phyloP scores from a whole-genome alignment of 2,329 filamentous ascomycete genomes.

The Alternaria triticina region DNA sequence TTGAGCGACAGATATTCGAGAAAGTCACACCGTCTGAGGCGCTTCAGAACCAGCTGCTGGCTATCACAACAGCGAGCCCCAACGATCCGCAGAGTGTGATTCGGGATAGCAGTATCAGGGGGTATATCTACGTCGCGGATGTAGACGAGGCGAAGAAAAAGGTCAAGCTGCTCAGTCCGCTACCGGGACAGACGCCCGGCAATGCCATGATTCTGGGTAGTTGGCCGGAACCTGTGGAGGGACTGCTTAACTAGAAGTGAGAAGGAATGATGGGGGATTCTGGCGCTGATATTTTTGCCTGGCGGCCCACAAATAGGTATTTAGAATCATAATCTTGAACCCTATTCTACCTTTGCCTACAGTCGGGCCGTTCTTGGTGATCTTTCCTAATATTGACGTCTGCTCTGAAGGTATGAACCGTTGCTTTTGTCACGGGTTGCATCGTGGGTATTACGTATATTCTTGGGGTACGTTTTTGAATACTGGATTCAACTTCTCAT shows the following conservation, averaged over 20 bases:
- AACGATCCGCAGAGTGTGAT: constrained; percentile 75
- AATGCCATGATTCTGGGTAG: constrained; percentile 81
- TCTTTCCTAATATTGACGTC: too few species aligned
- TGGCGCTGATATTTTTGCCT: not conserved
- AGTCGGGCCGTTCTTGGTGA: not conserved
- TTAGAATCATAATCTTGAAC: not conserved
- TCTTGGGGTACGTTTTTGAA: too few species aligned
- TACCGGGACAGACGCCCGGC: constrained; percentile 80
- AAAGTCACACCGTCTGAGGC: constrained; percentile 68
- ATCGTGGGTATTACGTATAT: too few species aligned
- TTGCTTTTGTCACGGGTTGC: too few species aligned
- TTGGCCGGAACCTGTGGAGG: constrained; percentile 86
- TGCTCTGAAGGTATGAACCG: too few species aligned
- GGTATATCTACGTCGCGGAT: constrained; percentile 90
- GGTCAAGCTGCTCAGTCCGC: constrained; percentile 81
- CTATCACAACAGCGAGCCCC: constrained; percentile 78
- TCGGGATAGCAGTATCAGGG: constrained; percentile 82
- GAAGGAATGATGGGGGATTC: not conserved
- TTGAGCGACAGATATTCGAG: constrained; percentile 59
- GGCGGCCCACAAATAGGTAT: not conserved
- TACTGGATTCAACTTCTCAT: too few species aligned
- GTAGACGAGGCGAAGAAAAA: constrained; percentile 85
- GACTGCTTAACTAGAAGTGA: constrained; percentile 60
- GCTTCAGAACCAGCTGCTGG: constrained; percentile 82
- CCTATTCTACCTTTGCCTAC: not conserved